Percentiles rank a stretch among this genome's conserved stretches.
phyloP scores from a whole-genome alignment of 2,329 filamentous ascomycete species.

The Penicillium vulpinum region DNA sequence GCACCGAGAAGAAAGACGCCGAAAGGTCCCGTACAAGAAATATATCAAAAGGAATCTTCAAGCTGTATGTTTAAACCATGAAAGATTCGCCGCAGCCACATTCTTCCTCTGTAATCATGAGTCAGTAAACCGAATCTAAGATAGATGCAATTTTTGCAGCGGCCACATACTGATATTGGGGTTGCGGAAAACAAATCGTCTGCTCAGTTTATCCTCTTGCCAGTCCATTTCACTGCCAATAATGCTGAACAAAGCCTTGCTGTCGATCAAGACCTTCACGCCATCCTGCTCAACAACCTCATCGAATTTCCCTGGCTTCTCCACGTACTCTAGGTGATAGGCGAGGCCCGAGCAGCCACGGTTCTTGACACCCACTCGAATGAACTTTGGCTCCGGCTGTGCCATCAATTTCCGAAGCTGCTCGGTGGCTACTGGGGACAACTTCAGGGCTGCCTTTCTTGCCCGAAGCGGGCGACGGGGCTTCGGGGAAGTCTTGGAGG shows the following conservation, averaged over 20 bases:
- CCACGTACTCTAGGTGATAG: slow-evolving; percentile 93
- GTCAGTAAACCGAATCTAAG: slow-evolving; percentile 22
- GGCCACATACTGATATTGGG: slow-evolving; percentile 89
- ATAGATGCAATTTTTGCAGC: not conserved
- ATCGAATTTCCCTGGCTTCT: slow-evolving; percentile 83
- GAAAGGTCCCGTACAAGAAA: slow-evolving; percentile 16
- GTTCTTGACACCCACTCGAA: slow-evolving; percentile 91
- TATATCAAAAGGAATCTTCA: slow-evolving; percentile 10
- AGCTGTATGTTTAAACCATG: slow-evolving; percentile 60
- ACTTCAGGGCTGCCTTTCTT: slow-evolving; percentile 86
- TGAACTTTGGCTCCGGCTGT: slow-evolving; percentile 85
- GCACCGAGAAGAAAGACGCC: slow-evolving; percentile 31
- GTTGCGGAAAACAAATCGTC: slow-evolving; percentile 91
- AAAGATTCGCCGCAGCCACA: slow-evolving; percentile 97
- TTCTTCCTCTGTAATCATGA: slow-evolving; percentile 72
- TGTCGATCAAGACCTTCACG: slow-evolving; percentile 92
- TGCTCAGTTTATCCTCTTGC: slow-evolving; percentile 91
- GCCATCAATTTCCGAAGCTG: slow-evolving; percentile 76
- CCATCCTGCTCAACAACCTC: slow-evolving; percentile 94
- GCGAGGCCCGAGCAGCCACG: slow-evolving; percentile 90
- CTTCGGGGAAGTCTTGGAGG: slow-evolving; percentile 49
- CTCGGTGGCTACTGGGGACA: slow-evolving; percentile 76
- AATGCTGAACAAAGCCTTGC: slow-evolving; percentile 95
- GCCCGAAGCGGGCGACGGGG: slow-evolving; percentile 70
- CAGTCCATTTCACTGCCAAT: slow-evolving; percentile 99